Conservation (phyloP, 129 eudicot genomes). For the Arctium minus region DNA sequence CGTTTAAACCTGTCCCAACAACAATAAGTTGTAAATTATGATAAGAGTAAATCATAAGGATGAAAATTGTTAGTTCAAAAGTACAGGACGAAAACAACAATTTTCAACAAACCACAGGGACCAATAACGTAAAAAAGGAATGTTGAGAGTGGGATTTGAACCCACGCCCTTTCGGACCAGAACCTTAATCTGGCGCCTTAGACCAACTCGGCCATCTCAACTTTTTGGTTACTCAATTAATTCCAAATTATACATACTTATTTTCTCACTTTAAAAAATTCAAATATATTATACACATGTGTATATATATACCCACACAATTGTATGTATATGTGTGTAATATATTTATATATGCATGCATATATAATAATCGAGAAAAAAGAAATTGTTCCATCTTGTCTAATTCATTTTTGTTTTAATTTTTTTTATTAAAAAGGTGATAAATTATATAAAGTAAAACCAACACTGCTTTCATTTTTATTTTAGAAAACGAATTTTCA, state of each 20-base stretch:
- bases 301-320: neutral
- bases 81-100: neutral
- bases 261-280: neutral
- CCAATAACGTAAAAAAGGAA: neutral
- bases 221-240: neutral
- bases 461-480: too few species aligned
- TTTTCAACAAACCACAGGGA: neutral
- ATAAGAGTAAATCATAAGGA: neutral
- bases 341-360: neutral
- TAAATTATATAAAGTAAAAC: neutral
- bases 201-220: slow-evolving; percentile 96
- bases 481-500: too few species aligned
- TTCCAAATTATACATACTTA: neutral
- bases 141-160: slow-evolving; percentile 95
- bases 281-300: neutral
- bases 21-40: too few species aligned
- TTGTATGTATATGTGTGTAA: neutral
- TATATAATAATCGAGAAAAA: too few species aligned
- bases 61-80: too few species aligned
- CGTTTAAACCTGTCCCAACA: too few species aligned
- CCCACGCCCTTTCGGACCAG: slow-evolving; percentile 99
- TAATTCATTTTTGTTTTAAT: too few species aligned
- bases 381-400: neutral
- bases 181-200: slow-evolving; percentile 99
- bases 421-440: too few species aligned